Conservation (phyloP, 192 early-diverging fungal genomes). For the Coemansia sp. region DNA sequence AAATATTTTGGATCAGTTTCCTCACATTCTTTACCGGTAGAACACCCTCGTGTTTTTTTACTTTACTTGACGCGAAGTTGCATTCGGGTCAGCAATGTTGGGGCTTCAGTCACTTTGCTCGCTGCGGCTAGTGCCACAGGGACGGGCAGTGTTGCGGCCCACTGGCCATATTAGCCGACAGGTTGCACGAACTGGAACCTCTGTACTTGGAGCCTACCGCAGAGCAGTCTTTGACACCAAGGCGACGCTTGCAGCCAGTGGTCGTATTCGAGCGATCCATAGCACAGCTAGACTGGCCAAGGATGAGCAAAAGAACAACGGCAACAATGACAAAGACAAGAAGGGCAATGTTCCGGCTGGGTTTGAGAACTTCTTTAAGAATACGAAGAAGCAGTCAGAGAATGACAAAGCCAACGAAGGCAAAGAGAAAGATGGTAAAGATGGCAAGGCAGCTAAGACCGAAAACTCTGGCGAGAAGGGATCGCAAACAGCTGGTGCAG, state of each 20-base stretch:
- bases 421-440: constrained; percentile 8
- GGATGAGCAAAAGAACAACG: constrained; percentile 10
- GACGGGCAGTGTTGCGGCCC: neutral
- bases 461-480: constrained; percentile 18
- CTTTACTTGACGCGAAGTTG: no score
- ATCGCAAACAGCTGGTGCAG: neutral
- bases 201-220: neutral
- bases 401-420: constrained; percentile 9
- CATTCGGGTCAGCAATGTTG: constrained; percentile 1
- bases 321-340: constrained; percentile 24
- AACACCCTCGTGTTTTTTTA: no score
- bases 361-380: constrained; percentile 72
- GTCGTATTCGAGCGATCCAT: constrained; percentile 35
- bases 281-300: constrained; percentile 22
- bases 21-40: no score
- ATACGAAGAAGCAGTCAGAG: constrained; percentile 32
- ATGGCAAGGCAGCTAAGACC: constrained; percentile 13
- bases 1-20: no score
- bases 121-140: constrained; percentile 8
- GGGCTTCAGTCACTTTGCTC: neutral
- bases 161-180: neutral
- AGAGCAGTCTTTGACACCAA: neutral
- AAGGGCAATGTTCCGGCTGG: constrained; percentile 59
- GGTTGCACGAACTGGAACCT: neutral
- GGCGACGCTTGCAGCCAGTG: neutral